Base-by-base conservation (phyloP, 2,329 filamentous ascomycete genomes). In the Aureobasidium sp. region DNA sequence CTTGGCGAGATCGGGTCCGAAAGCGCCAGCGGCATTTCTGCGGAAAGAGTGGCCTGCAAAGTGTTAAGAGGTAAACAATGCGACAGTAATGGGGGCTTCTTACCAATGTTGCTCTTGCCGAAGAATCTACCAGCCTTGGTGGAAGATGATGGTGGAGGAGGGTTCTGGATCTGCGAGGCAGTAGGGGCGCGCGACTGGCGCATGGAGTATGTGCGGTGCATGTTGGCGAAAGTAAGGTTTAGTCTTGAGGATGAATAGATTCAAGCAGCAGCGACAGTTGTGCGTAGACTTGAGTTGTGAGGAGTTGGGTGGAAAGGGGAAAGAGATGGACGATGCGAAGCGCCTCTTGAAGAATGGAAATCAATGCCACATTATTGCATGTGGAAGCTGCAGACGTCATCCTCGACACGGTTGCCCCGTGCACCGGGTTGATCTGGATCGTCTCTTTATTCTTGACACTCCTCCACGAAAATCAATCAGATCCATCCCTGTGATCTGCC, bases 121-220 rank as follows among this genome's bases (percentile, higher is more conserved):
- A 97, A 97, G 73, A 97, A 83, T 68, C 93, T 88, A 66, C 89
- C 88, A 60, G 87, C 85, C 81, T 99, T 99, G 67, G 94, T 99
- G 68, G 88, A 88, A 30, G 93, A 97, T 25, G 90, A 78, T 64
- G 94, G 93, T 65, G 94, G 94, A 64, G 92, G 94, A 54, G 94
- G 94, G 77, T 91, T 97, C 85, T 97, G 82, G 65, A 89, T 81
- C 74, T 90, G 86, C 72, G 91, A 95, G 72, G 94, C 94, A 67
- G 94, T 99, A 53, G 94, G 94, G 77, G 91, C 91, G 83, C 94
- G 88, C 77, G 90, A 88, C 79, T 95, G 89, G 87, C 94, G 92
- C 94, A 97, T 96, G 71, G 91, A 96, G 77, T 97, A 99, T 67
- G 94, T 97, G 76, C 93, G 91, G 85, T 99, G 94, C 93, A 99